Conservation (phyloP, 116 monocot species). For the Papilionanthe hybrid region DNA sequence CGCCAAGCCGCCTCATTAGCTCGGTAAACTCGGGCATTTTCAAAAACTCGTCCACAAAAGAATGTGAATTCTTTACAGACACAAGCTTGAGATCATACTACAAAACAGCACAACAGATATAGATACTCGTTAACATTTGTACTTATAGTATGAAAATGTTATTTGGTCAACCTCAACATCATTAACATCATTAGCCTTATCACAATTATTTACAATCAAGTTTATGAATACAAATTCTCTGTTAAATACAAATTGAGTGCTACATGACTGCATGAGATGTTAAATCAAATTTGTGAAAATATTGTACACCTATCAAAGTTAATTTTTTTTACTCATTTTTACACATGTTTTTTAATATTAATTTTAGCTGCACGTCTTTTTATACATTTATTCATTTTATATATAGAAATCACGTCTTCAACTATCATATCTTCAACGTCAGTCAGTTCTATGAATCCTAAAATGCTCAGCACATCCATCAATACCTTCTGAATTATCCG, state of each 20-base stretch:
- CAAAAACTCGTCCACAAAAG: constrained; percentile 85
- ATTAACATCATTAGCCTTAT: neutral
- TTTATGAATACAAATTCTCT: neutral
- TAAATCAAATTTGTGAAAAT: too few relatives aligned
- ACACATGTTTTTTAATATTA: too few relatives aligned
- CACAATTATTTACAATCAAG: neutral
- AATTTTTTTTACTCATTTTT: too few relatives aligned
- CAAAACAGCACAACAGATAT: neutral
- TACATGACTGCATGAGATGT: neutral
- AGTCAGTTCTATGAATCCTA: too few relatives aligned
- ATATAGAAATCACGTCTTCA: too few relatives aligned
- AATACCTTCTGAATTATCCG: too few relatives aligned
- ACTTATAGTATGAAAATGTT: neutral
- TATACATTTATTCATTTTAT: too few relatives aligned
- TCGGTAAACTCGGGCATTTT: constrained; percentile 77
- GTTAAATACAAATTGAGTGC: neutral
- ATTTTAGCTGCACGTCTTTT: too few relatives aligned
- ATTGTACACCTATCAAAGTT: too few relatives aligned
- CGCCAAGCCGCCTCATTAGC: constrained; percentile 91
- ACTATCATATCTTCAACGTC: too few relatives aligned
- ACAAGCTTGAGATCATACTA: constrained; percentile 91
- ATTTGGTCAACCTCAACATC: neutral
- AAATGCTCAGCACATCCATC: too few relatives aligned
- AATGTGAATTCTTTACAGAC: constrained; percentile 85
- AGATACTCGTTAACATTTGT: neutral